These are phyloP conservation scores for Xylaria acuta DNA, from an alignment of 495 filamentous ascomycete genomes.

Conservation along the genomic window DNA sequence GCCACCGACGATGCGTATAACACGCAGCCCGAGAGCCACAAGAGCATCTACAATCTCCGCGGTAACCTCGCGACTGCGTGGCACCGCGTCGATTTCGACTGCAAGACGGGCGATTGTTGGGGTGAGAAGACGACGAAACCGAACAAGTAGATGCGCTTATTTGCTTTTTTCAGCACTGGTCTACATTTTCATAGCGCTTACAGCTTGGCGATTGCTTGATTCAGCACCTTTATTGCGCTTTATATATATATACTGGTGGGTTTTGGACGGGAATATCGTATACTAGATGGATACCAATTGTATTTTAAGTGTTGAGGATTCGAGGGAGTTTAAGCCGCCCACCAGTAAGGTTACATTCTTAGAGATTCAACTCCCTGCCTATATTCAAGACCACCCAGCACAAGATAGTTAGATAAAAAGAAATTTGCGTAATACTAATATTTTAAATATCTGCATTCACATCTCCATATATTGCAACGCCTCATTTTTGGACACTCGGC, in stretches of 20 bases:
- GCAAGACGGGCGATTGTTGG: constrained; percentile 14
- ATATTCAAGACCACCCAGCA: background rate
- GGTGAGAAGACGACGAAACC: constrained; percentile 16
- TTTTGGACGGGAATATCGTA: background rate
- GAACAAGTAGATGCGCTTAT: background rate
- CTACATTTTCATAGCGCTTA: background rate
- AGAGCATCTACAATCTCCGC: constrained; percentile 59
- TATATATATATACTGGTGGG: background rate
- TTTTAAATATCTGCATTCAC: background rate
- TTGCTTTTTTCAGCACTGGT: background rate
- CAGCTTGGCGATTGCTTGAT: constrained; percentile 1
- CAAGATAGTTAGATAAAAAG: background rate
- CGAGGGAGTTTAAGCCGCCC: background rate
- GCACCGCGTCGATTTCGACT: constrained; percentile 53
- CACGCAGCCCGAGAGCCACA: constrained; percentile 59
- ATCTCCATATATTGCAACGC: background rate
- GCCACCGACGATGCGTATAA: constrained; percentile 65
- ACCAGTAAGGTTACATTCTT: background rate
- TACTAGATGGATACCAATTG: constrained; percentile 10
- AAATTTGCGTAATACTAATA: background rate
- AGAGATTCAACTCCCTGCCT: constrained; percentile 2
- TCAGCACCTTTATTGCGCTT: background rate
- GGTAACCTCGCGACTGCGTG: constrained; percentile 63
- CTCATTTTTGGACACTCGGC: background rate
- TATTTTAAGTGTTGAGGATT: constrained; percentile 8